Evolutionary conservation across 1,284 basidiomycete species (phyloP), one percentile per base, ranked within the genome.

Genomic region (Pyrrhoderma lamaoense): DNA sequence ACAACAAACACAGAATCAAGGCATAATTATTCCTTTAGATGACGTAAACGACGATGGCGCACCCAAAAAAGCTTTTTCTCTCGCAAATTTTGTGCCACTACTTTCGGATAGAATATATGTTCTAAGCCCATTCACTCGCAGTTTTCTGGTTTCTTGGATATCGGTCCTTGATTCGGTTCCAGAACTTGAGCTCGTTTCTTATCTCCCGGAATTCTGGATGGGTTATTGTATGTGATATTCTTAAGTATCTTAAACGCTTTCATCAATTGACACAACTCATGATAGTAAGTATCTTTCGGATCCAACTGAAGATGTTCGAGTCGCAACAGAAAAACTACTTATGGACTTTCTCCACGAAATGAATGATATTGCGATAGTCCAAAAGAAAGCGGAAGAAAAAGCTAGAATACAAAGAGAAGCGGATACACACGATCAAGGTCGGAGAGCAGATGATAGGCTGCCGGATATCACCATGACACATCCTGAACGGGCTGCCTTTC

Each of bases 81-180:
- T 99, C 37, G 85, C 91, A 1, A 84, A 90, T 53, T 98, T 99
- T 66, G 93, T 99, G 47, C 96, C 96, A 8, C 75, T 99, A 14
- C 78, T 99, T 9, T 80, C 87, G 34, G 94, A 99, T 59, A 77
- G 95, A 54, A 94, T 99, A 56, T 90, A 95, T 62, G 95, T 97
- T 58, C 74, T 97, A 62, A 95, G 87, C 63, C 95, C 96, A 0
- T 95, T 97, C 65, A 96, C 95, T 1, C 75, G 96, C 57, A 97
- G 90, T 66, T 99, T 95, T 65, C 79, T 99, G 25, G 91, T 97
- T 39, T 89, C 90, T 8, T 99, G 96, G 96, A 89, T 99, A 56
- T 91, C 83, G 44, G 90, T 97, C 1, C 78, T 99, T 37, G 93
- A 98, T 64, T 96, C 93, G 3, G 91, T 99, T 1, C 96, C 96